Evolutionary conservation across 345 rosid species (phyloP), one percentile per base, ranked within the genome.

Genomic region (Eucalyptus caleyi): DNA sequence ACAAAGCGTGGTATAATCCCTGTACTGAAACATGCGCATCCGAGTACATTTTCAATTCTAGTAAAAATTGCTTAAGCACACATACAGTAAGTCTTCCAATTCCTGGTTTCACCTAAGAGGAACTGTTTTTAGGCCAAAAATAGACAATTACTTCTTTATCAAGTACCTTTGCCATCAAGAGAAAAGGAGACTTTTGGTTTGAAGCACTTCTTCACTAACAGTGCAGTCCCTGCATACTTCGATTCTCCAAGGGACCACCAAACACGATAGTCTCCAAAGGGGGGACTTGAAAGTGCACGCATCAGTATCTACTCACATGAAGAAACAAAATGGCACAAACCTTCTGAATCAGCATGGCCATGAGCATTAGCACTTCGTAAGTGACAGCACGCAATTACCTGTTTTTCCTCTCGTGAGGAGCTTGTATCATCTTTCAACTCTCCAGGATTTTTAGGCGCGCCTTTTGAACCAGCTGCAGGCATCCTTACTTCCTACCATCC

Each of bases 211-310:
- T 97, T 98, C 53, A 96, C 94, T 45, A 98, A 90, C 91, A 98
- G 93, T 44, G 98, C 99, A 86, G 99, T 98, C 92, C 99, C 99
- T 27, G 99, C 99, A 93, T 98, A 97, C 93, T 98, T 98, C 3
- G 97, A 95, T 81, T 98, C 98, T 40, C 97, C 95, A n/a, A 97
- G 98, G 89, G 99, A 97, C 99, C 99, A 98, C 99, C 99, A 98
- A 92, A 94, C 91, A 49, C 88, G 94, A 92, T 96, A 98, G 82
- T 94, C 90, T 91, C 94, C 93, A 91, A 98, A 98, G 72, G 96
- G 98, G 23, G 93, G 96, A 93, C 91, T 93, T 40, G 97, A 95
- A 92, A 98, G 98, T 51, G 98, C 98, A 86, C 96, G 95, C 92
- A 92, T 91, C 94, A 97, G 89, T 56, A 93, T 93, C 99, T 98